These are phyloP conservation scores for Magnaporthiopsis poae DNA, from an alignment of 2,329 filamentous ascomycete species.

Conservation along the genomic window DNA sequence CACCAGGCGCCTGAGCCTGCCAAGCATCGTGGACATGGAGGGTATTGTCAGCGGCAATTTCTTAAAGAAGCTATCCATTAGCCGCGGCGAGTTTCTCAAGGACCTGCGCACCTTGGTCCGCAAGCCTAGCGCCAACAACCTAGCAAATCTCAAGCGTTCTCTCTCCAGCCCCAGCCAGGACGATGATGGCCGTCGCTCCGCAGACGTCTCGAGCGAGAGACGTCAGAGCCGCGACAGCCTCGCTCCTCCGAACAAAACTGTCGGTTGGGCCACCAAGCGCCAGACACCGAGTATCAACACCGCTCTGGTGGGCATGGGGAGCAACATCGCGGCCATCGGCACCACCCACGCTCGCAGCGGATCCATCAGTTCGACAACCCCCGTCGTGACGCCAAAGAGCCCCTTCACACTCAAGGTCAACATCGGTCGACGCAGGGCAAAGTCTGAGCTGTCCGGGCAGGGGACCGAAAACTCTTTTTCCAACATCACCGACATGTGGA, in stretches of 20 bases:
- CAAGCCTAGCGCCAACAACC: constrained; percentile 34
- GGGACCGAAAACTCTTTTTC: constrained; percentile 29
- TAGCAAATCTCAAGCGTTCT: constrained; percentile 33
- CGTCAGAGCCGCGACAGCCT: constrained; percentile 39
- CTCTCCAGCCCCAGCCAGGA: constrained; percentile 31
- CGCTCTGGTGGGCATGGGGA: constrained; percentile 45
- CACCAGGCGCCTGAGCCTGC: constrained; percentile 55
- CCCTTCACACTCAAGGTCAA: constrained; percentile 37
- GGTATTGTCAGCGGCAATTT: constrained; percentile 51
- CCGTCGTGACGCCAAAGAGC: constrained; percentile 33
- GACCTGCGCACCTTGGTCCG: constrained; percentile 41
- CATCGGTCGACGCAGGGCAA: constrained; percentile 47
- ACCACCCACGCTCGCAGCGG: constrained; percentile 47
- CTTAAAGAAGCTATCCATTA: constrained; percentile 52
- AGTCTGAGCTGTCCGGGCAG: constrained; percentile 34
- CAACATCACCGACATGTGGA: constrained; percentile 41
- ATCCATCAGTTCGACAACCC: constrained; percentile 45
- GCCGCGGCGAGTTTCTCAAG: constrained; percentile 40
- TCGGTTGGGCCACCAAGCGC: constrained; percentile 38
- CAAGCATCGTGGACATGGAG: constrained; percentile 49
- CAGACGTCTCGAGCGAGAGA: constrained; percentile 22
- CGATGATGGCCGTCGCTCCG: constrained; percentile 13
- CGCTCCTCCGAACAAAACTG: constrained; percentile 39
- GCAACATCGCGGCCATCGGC: constrained; percentile 45
- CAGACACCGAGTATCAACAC: constrained; percentile 49